Evolutionary conservation across 306 rosid species (phyloP).

Genomic region (Echinosophora koreensis): DNA sequence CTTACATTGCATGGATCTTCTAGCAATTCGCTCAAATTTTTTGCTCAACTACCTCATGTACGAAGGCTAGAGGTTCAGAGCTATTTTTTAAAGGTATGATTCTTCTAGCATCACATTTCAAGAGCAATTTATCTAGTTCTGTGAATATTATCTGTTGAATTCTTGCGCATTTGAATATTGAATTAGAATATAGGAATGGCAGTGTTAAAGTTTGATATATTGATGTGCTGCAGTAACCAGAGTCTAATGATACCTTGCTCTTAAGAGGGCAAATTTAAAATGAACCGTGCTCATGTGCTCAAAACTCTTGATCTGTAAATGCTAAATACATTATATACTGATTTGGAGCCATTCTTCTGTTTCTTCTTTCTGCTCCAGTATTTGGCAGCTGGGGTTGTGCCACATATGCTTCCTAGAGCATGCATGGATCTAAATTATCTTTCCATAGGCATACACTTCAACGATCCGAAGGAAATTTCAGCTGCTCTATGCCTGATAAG

Average conservation of each 20-base stretch:
- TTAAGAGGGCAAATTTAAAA: background rate
- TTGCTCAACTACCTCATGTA: constrained; percentile 55
- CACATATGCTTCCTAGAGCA: constrained; percentile 53
- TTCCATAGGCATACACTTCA: constrained; percentile 63
- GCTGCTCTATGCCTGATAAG: constrained; percentile 61
- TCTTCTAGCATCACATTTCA: constrained; percentile 9
- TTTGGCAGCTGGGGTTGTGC: constrained; percentile 61
- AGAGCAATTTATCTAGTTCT: constrained; percentile 34
- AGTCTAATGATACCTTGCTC: background rate
- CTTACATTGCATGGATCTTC: constrained; percentile 45
- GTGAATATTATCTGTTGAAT: constrained; percentile 11
- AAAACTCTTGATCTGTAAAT: background rate
- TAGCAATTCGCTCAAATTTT: constrained; percentile 61
- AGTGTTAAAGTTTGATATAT: background rate
- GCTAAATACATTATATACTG: constrained; percentile 7
- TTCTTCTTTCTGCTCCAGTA: constrained; percentile 55
- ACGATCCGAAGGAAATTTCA: constrained; percentile 59
- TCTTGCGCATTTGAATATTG: constrained; percentile 30
- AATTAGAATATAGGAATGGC: background rate
- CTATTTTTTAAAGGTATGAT: constrained; percentile 63
- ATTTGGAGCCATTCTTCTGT: constrained; percentile 38
- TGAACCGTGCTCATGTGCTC: background rate
- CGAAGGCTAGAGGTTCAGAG: constrained; percentile 66
- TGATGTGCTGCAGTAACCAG: background rate
- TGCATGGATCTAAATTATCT: constrained; percentile 63